phyloP scores from a whole-genome alignment of 495 filamentous ascomycete species.

The Aspergillus funiculosus region DNA sequence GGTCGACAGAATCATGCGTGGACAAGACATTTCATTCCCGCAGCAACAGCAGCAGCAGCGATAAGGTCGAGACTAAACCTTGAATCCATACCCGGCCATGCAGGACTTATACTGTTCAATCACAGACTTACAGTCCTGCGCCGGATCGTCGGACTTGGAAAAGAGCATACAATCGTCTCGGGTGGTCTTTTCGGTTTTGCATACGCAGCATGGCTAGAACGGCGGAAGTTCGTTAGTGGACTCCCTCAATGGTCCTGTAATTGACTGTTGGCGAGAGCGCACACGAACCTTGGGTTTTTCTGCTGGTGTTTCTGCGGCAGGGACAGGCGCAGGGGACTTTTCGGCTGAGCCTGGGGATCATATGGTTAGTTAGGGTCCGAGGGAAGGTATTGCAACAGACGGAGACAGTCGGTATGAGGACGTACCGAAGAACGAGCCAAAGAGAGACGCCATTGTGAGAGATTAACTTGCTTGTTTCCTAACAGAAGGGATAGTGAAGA shows the following conservation, averaged over 20 bases:
- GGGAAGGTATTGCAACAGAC: not conserved
- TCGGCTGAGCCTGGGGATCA: slow-evolving; percentile 20
- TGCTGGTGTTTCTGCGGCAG: slow-evolving; percentile 28
- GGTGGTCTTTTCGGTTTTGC: slow-evolving; percentile 84
- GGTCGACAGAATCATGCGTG: too few relatives aligned
- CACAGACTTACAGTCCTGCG: slow-evolving; percentile 69
- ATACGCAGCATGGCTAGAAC: slow-evolving; percentile 90
- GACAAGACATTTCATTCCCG: not conserved
- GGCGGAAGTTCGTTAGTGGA: slow-evolving; percentile 2
- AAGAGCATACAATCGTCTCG: slow-evolving; percentile 99
- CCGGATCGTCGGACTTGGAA: slow-evolving; percentile 67
- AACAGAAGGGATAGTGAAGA: not conserved
- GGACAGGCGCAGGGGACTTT: slow-evolving; percentile 20
- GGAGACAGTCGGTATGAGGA: slow-evolving; percentile 3
- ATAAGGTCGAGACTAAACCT: slow-evolving; percentile 45
- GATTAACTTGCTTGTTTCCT: not conserved
- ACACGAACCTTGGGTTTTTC: slow-evolving; percentile 52
- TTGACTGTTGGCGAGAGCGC: not conserved
- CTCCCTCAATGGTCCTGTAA: not conserved
- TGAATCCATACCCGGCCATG: slow-evolving; percentile 92
- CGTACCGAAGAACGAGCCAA: slow-evolving; percentile 39
- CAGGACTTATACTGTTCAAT: slow-evolving; percentile 84
- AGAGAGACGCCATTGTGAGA: slow-evolving; percentile 39
- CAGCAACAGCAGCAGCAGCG: not conserved
- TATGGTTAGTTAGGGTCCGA: not conserved